Evolutionary conservation across 495 filamentous ascomycete genomes (phyloP), one percentile per base, ranked within the genome.

Genomic region (Lophiostoma macrostomum): DNA sequence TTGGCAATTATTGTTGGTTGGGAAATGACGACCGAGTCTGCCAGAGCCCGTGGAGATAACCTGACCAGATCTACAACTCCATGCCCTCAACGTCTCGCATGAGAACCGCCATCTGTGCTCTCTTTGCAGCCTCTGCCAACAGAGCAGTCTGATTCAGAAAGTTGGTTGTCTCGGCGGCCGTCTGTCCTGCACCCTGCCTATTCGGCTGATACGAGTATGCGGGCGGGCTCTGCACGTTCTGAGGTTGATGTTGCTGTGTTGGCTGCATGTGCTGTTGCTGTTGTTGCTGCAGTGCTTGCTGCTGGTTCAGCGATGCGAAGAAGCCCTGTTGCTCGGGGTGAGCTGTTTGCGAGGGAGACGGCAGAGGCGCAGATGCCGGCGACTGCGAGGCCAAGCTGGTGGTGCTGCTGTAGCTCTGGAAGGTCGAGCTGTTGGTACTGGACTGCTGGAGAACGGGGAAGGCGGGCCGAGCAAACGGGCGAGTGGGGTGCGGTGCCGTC

Each of bases 51-150:
- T n/a, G n/a, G n/a, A n/a, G n/a, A n/a, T n/a, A n/a, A 8, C 11
- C 7, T 5, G 13, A 10, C 7, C 18, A 37, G 13, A n/a, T 38
- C 27, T 50, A 57, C 19, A 87, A 64, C 20, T 74, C 78, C 50
- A 84, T 70, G 37, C 80, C 77, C 53, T 86, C 87, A 63, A 97
- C 70, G 70, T 96, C 91, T 48, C 91, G 75, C 79, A 90, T 85
- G 53, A 96, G 66, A 50, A 88, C 80, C 5, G 86, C 86, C 76
- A 95, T 85, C 71, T 95, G 88, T 6, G 91, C 91, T 35, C 91
- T 79, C 66, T 95, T 95, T 42, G 89, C 91, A 2, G 91, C 91
- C 71, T 97, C 91, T n/a, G 91, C 91, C 12, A 97, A 80, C 19
- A 97, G 77, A 43, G 77, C 91, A 66, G 88, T 88, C 69, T 95